These are phyloP conservation scores for Polygonum maritimum DNA, from an alignment of 148 eudicot species.

Conservation along the genomic window DNA sequence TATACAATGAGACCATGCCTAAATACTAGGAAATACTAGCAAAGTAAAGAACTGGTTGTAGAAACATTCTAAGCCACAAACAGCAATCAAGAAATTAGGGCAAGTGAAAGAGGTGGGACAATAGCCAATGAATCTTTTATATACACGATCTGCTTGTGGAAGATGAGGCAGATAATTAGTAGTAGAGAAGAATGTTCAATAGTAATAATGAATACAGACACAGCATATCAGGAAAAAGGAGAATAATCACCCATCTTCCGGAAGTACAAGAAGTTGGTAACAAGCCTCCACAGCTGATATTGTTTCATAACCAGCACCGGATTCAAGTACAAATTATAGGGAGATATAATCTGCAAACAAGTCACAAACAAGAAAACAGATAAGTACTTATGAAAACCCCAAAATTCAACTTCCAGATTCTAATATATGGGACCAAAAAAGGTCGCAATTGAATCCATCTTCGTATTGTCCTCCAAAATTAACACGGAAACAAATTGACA, in stretches of 20 bases:
- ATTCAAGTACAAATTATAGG: constrained; percentile 74
- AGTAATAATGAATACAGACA: neutral
- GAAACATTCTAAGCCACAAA: neutral
- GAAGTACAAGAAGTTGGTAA: constrained; percentile 91
- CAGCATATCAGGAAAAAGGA: neutral
- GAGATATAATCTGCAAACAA: constrained; percentile 77
- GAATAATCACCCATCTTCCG: constrained; percentile 80
- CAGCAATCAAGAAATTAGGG: neutral
- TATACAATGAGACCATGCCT: neutral
- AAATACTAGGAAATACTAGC: neutral
- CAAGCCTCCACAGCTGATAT: constrained; percentile 87
- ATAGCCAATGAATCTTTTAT: neutral
- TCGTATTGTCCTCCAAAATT: neutral
- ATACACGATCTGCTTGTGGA: neutral
- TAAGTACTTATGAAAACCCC: neutral
- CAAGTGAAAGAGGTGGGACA: neutral
- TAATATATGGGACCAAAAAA: neutral
- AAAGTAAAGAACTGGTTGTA: neutral
- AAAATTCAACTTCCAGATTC: neutral
- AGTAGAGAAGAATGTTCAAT: neutral
- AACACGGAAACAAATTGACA: neutral
- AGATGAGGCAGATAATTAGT: neutral
- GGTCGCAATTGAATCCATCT: neutral
- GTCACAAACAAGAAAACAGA: neutral
- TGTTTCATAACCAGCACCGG: constrained; percentile 86